Percentiles rank a stretch among this genome's conserved stretches.
Evolutionary conservation across 73 alveolate species (phyloP).

Genomic region (Symbiodinium pilosum): DNA sequence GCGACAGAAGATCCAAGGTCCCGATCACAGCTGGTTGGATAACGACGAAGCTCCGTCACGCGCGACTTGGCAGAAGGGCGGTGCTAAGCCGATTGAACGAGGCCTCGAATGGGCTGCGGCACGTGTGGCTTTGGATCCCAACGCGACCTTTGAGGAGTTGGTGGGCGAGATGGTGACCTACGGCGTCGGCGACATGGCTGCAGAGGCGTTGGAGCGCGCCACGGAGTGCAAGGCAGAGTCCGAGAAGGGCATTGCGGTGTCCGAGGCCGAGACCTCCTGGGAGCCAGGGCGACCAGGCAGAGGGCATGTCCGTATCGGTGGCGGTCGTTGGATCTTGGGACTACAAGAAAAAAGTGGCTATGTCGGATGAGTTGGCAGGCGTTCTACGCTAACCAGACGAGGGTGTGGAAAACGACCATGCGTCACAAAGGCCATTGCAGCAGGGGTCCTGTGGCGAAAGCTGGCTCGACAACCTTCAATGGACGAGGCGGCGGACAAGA

Average conservation of each 20-base stretch:
- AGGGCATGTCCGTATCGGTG: no score
- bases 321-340: no score
- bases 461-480: not conserved
- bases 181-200: conserved; percentile 11
- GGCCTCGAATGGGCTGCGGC: conserved; percentile 7
- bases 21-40: not conserved
- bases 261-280: not conserved
- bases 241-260: not conserved
- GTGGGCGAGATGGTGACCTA: not conserved
- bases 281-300: not conserved
- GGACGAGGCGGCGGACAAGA: not conserved
- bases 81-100: not conserved
- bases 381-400: not conserved
- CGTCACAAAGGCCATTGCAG: conserved; percentile 2
- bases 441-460: not conserved
- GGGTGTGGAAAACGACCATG: not conserved
- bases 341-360: not conserved
- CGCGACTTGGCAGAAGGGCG: not conserved
- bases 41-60: not conserved
- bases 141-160: not conserved
- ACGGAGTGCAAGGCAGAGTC: not conserved
- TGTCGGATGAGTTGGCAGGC: conserved; percentile 7
- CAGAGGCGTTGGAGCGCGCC: not conserved
- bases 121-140: not conserved
- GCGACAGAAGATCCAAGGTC: not conserved